Base-by-base conservation (phyloP, 192 early-diverging fungal species). In the Backusella westeae region DNA sequence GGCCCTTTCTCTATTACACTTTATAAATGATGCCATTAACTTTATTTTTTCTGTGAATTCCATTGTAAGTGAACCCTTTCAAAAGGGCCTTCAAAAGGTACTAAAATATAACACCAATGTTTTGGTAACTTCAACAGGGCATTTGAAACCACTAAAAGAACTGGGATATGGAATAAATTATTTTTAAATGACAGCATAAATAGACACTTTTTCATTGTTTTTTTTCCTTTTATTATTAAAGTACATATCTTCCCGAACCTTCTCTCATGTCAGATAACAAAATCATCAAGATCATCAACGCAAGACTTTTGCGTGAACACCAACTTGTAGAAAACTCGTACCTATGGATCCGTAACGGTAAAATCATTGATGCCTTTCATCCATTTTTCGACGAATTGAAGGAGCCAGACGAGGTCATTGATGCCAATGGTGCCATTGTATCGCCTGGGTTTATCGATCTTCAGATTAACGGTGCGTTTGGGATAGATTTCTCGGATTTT, bases 401-500 rank as follows among this genome's bases (percentile, higher is more conserved):
- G 41, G 85, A 84, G 23, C 87, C 94, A 7, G 92, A 92, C 74
- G 77, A 84, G 36, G 84, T 89, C 42, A 89, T 95, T 70, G 92
- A 95, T 84, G 91, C 92, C 52, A 81, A 88, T 26, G 91, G 92
- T 68, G 69, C 89, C 42, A 85, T 95, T n/a, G 85, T 95, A 39
- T 88, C 88, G 8, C 92, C 94, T 19, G 94, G 94, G 4, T 95
- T 89, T 69, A 89, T 95, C 46, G 93, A 95, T 77, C 82, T 91
- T 34, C 93, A 95, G 79, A 90, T 95, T 73, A 95, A 95, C 75
- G 94, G 94, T 66, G 91, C 88, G 0, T 96, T 91, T 78, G 93
- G 94, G 12, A 88, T 92, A 66, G 94, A 96, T 78, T 94, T 96
- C 83, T 83, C 88, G 9, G 81, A 83, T 69, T 85, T 89, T 65